Evolutionary conservation across 2,329 filamentous ascomycete species (phyloP).

Genomic region (Phialophora expanda): DNA sequence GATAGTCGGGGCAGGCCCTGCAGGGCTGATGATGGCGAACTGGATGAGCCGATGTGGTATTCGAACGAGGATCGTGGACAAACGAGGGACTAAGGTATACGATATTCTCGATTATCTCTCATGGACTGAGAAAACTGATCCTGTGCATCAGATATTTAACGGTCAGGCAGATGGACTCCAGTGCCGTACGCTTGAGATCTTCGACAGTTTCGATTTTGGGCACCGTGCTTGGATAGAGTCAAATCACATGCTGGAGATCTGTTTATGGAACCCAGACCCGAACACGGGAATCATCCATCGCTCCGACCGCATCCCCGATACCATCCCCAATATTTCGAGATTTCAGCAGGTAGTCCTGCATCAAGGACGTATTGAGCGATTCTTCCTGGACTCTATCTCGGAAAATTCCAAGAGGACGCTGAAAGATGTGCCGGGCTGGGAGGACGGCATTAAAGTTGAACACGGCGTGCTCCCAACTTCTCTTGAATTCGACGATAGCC

Average conservation of each 20-base stretch:
- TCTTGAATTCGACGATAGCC: constrained; percentile 47
- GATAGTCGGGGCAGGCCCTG: constrained; percentile 59
- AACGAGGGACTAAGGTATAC: constrained; percentile 46
- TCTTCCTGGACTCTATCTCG: constrained; percentile 65
- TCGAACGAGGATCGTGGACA: constrained; percentile 57
- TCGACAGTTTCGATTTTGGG: constrained; percentile 72
- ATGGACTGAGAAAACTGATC: not conserved
- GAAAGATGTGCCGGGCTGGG: constrained; percentile 12
- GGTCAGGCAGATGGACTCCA: constrained; percentile 63
- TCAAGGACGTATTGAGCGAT: constrained; percentile 72
- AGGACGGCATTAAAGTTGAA: constrained; percentile 57
- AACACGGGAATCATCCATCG: constrained; percentile 61
- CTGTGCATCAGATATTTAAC: constrained; percentile 38
- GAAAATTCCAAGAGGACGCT: constrained; percentile 43
- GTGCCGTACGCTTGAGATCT: constrained; percentile 72
- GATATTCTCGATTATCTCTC: not conserved
- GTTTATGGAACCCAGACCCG: constrained; percentile 64
- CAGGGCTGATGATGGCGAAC: constrained; percentile 53
- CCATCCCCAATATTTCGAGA: constrained; percentile 63
- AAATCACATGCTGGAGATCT: constrained; percentile 71
- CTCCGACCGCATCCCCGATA: constrained; percentile 67
- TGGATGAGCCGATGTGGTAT: constrained; percentile 58
- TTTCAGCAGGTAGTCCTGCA: constrained; percentile 72
- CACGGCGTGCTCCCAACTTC: constrained; percentile 63
- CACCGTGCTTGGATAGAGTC: constrained; percentile 69